Conservation (phyloP, 2,329 filamentous ascomycete genomes). For the Sporothrix schenckii region DNA sequence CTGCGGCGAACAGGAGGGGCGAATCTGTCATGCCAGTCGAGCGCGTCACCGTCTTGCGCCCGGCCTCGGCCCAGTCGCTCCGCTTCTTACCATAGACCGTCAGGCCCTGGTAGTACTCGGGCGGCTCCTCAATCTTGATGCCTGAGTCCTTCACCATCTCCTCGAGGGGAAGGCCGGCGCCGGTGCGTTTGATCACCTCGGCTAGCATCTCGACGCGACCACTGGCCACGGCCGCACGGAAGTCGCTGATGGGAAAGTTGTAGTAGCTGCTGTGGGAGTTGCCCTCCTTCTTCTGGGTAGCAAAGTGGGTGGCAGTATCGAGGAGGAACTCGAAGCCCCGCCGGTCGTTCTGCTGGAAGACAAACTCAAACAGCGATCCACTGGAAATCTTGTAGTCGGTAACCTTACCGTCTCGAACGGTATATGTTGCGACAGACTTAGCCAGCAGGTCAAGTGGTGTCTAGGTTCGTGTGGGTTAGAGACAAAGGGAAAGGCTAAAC, state of each 20-base stretch:
- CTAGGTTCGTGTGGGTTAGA: neutral
- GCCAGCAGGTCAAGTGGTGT: constrained; percentile 59
- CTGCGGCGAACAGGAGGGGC: constrained; percentile 64
- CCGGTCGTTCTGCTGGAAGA: constrained; percentile 57
- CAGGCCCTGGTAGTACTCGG: constrained; percentile 75
- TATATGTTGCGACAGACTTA: constrained; percentile 45
- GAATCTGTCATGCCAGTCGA: constrained; percentile 52
- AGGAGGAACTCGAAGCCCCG: constrained; percentile 60
- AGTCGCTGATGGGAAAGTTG: constrained; percentile 48
- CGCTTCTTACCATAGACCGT: constrained; percentile 74
- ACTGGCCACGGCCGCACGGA: constrained; percentile 49
- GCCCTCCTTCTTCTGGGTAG: constrained; percentile 45
- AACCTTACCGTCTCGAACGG: constrained; percentile 41
- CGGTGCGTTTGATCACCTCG: constrained; percentile 66
- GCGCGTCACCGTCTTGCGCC: constrained; percentile 51
- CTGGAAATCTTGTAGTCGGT: constrained; percentile 36
- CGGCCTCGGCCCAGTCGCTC: constrained; percentile 71
- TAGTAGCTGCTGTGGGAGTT: constrained; percentile 46
- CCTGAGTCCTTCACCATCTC: constrained; percentile 68
- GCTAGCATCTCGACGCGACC: constrained; percentile 62
- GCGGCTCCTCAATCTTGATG: constrained; percentile 63
- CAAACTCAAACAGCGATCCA: constrained; percentile 48
- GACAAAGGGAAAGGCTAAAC: neutral
- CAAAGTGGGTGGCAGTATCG: constrained; percentile 55
- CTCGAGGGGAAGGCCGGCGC: constrained; percentile 70